A percentile compares a stretch with the other conserved stretches of the same genome.
Evolutionary conservation across 495 filamentous ascomycete species (phyloP).

Genomic region (Tuber microsphaerosporum): DNA sequence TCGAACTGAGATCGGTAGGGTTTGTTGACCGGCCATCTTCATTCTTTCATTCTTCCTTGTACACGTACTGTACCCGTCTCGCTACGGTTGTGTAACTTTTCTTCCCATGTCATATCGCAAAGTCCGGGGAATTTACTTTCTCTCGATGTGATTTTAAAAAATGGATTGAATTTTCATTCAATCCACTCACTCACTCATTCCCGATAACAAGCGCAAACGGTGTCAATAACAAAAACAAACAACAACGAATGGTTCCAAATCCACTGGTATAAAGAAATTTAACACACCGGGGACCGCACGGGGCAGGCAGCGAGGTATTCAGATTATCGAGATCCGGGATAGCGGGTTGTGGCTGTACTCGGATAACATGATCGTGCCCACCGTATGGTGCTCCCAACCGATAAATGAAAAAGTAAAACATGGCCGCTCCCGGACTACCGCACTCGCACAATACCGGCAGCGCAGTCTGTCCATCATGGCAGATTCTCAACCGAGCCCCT

Average conservation of each 20-base stretch:
- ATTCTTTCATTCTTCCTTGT: background rate
- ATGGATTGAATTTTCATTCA: too few relatives aligned
- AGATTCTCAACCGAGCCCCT: background rate
- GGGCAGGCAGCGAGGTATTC: background rate
- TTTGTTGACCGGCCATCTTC: background rate
- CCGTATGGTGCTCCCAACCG: background rate
- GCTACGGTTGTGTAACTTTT: background rate
- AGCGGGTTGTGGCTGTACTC: background rate
- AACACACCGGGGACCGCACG: too few relatives aligned
- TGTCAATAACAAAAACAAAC: background rate
- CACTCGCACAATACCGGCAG: background rate
- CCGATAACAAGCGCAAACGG: background rate
- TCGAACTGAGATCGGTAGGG: background rate
- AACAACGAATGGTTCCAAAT: background rate
- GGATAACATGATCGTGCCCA: constrained; percentile 2
- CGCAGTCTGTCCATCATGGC: background rate
- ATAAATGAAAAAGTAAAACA: background rate
- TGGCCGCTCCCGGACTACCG: background rate
- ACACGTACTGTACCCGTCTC: background rate
- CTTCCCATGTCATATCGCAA: background rate
- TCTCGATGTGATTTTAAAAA: too few relatives aligned
- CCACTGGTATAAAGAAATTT: background rate
- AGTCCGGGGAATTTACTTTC: too few relatives aligned
- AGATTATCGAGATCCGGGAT: background rate
- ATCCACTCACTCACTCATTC: background rate